Evolutionary conservation across 1,284 basidiomycete species (phyloP), one percentile per base, ranked within the genome.

Genomic region (Marasmius sp.): DNA sequence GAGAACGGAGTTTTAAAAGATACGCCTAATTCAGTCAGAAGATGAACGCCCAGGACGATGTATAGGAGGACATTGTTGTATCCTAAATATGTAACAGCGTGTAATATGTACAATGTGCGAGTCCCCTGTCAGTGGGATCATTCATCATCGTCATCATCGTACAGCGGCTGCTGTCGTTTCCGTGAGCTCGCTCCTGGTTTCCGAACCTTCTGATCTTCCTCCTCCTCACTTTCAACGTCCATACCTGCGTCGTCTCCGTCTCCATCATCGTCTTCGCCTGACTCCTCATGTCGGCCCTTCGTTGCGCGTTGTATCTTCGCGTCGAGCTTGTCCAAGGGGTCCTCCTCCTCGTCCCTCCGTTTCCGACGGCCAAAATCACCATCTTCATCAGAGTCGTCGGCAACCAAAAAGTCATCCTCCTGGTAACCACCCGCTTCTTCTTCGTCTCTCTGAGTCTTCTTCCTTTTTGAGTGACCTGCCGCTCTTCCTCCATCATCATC

Each of bases 361-460:
- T 76, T 79, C 65, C 75, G 77, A 49, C 66, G 65, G 48, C 76
- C 78, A 45, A 74, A 77, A 12, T 75, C 77, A 6, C 70, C 82
- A 6, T 90, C 89, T 22, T 89, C 88, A 41, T 90, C 88, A 8
- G 86, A 86, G 52, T 89, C 81, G 65, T 88, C 89, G 33, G 88
- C 87, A 8, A 93, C 92, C 43, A 93, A 79, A 69, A 94, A 93
- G 68, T 91, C 92, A 69, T 94, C 92, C 60, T 89, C 86, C 70
- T 91, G 87, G 68, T 94, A 93, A 51, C 92, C 90, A 48, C 86
- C 79, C 57, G 72, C 73, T 47, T 71, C 73, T 16, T 75, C 73
- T 6, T 68, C 68, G 3, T 67, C 79, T 75, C 27, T 27, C 27
- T 27, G 27, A 27, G 27, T 27, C 27, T 53, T 79, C 74, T 61